These are phyloP conservation scores for Diaporthe sp. DNA, from an alignment of 2,329 filamentous ascomycete genomes.

Conservation along the genomic window DNA sequence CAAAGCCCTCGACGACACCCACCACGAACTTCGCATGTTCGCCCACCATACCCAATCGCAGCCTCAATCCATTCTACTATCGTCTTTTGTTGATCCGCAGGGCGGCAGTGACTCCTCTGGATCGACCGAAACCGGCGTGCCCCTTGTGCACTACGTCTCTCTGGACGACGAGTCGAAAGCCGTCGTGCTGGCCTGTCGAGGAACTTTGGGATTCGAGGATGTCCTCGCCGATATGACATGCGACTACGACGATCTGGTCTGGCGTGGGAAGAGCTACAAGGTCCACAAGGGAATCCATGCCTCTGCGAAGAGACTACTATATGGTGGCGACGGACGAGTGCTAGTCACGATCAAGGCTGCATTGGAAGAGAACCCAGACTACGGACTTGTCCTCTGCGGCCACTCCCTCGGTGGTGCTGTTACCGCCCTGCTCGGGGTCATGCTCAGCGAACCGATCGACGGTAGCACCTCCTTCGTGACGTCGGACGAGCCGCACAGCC, in stretches of 20 bases:
- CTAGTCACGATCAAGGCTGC: conserved; percentile 74
- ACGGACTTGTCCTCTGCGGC: conserved; percentile 76
- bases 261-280: conserved; percentile 73
- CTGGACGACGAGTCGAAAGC: conserved; percentile 78
- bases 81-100: conserved; percentile 76
- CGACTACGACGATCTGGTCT: conserved; percentile 74
- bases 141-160: conserved; percentile 78
- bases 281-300: conserved; percentile 82
- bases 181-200: conserved; percentile 77
- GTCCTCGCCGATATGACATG: conserved; percentile 80
- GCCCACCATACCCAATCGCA: conserved; percentile 70
- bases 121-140: conserved; percentile 73
- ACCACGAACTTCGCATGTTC: conserved; percentile 72
- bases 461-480: conserved; percentile 71
- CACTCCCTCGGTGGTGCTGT: conserved; percentile 78
- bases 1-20: conserved; percentile 57
- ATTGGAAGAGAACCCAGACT: conserved; percentile 73
- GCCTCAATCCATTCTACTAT: conserved; percentile 69
- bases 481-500: conserved; percentile 58
- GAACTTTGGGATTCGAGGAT: conserved; percentile 79
- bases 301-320: conserved; percentile 74
- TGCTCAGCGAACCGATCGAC: conserved; percentile 73
- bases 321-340: conserved; percentile 74
- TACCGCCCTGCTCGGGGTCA: conserved; percentile 75
- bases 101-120: conserved; percentile 74